Evolutionary conservation across 805 yeast species (phyloP), one percentile per base, ranked within the genome.

Genomic region (Metschnikowia lochheadii): DNA sequence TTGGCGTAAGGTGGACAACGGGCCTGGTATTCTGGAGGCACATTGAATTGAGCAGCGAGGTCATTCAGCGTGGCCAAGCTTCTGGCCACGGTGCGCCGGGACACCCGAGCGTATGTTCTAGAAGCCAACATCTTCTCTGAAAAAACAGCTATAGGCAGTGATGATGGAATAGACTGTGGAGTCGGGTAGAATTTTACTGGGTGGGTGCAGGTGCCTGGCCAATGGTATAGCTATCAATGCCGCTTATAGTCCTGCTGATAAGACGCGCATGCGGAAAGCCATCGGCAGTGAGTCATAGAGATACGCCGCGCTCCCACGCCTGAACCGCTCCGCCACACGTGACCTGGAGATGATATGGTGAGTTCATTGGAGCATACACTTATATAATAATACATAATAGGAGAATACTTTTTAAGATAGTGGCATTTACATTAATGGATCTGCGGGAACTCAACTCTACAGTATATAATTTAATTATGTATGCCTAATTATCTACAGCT

Each of bases 1-100:
- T 86, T 84, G 46, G 83, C 82, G 65, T 91, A 91, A 46, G 98
- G 97, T 5, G 99, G 98, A 18, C 89, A 81, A 65, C 96, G 80
- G 26, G 88, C 72, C 62, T 73, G 73, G 65, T 70, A 83, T 43
- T 84, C 87, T 14, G 72, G 63, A 5, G 96, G 90, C 7, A 83
- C 78, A 20, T 62, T 55, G 52, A 64, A 62, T 6, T 58, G 52
- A 44, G 60, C 50, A 17, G 63, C 60, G 26, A 45, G 26, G 23
- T 59, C 60, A 8, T 67, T 62, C 52, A 49, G 59, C 20, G 74
- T 66, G 44, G 77, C 77, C 51, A 72, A 62, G 14, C 56, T 48
- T 44, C 70, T 60, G 18, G 49, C 52, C 34, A 54, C 38, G 34
- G 49, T 29, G 43, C 37, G 48, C 15, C 53, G 39, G 20, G 54